A percentile compares a stretch with the other conserved stretches of the same genome.
phyloP scores from a whole-genome alignment of 441 rosid genomes.

The Francoa sonchifolia region DNA sequence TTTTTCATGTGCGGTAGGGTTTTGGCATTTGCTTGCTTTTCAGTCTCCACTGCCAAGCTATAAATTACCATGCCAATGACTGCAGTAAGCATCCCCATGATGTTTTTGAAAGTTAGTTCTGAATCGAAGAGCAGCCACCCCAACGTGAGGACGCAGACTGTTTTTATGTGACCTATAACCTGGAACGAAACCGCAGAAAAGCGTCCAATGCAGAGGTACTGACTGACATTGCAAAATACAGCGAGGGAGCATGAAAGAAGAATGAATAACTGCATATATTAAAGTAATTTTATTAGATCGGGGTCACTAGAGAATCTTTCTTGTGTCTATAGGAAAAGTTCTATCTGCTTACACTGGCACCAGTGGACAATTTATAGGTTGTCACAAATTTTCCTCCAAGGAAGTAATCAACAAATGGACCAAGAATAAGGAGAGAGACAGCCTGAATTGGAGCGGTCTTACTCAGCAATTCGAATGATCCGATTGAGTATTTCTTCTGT shows the following conservation, averaged over 20 bases:
- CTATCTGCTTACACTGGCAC: constrained; percentile 51
- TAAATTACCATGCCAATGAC: constrained; percentile 72
- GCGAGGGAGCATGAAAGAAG: constrained; percentile 65
- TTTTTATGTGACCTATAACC: constrained; percentile 90
- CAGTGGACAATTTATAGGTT: constrained; percentile 53
- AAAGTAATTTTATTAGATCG: constrained; percentile 4
- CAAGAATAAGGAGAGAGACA: constrained; percentile 64
- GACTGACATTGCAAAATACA: constrained; percentile 86
- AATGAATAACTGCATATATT: constrained; percentile 47
- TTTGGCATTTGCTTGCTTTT: constrained; percentile 34
- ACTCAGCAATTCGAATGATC: constrained; percentile 87
- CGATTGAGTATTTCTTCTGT: constrained; percentile 80
- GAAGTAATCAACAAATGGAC: constrained; percentile 72
- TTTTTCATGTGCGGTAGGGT: constrained; percentile 25
- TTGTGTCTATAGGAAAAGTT: background rate
- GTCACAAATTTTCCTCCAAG: constrained; percentile 51
- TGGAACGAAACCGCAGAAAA: constrained; percentile 86
- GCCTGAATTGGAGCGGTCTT: constrained; percentile 97
- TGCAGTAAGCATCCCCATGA: constrained; percentile 65
- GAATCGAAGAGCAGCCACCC: constrained; percentile 87
- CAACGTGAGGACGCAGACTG: constrained; percentile 63
- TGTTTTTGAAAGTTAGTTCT: constrained; percentile 59
- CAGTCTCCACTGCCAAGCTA: constrained; percentile 76
- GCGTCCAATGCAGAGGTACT: constrained; percentile 85
- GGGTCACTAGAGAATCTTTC: constrained; percentile 2